phyloP scores from a whole-genome alignment of 148 eudicot genomes.

The Camellia granthamiana region DNA sequence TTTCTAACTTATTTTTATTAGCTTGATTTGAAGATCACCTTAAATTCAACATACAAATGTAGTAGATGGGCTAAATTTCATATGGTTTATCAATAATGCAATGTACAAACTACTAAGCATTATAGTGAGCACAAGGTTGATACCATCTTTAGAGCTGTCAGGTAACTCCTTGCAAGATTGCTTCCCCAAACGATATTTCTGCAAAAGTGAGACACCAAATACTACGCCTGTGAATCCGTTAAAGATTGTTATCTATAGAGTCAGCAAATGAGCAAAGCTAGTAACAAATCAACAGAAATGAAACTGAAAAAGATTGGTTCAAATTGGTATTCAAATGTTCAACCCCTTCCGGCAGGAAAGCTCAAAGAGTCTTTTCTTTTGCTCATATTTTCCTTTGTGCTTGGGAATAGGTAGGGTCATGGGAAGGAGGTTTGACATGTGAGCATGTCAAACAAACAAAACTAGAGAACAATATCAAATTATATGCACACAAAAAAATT shows the following conservation, averaged over 20 bases:
- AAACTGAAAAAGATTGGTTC: not conserved
- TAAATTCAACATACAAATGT: too few species aligned
- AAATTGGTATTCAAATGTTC: not conserved
- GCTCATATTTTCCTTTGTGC: not conserved
- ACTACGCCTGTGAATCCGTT: not conserved
- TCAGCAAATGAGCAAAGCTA: not conserved
- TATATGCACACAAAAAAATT: not conserved
- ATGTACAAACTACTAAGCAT: not conserved
- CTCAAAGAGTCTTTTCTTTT: not conserved
- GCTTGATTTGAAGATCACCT: not conserved
- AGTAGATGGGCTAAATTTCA: not conserved
- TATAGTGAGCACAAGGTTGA: not conserved
- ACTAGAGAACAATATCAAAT: not conserved
- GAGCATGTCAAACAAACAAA: not conserved
- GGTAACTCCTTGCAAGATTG: slow-evolving; percentile 41
- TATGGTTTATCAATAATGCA: not conserved
- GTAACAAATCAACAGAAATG: not conserved
- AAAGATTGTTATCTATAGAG: not conserved
- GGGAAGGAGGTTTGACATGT: not conserved
- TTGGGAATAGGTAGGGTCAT: not conserved
- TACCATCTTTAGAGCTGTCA: slow-evolving; percentile 42
- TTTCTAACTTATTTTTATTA: not conserved
- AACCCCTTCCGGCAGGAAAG: slow-evolving; percentile 4
- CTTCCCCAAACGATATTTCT: slow-evolving; percentile 51
- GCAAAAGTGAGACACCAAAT: slow-evolving; percentile 15